Evolutionary conservation across 2,329 filamentous ascomycete species (phyloP).

Genomic region (Trichoderma cornu-damae): DNA sequence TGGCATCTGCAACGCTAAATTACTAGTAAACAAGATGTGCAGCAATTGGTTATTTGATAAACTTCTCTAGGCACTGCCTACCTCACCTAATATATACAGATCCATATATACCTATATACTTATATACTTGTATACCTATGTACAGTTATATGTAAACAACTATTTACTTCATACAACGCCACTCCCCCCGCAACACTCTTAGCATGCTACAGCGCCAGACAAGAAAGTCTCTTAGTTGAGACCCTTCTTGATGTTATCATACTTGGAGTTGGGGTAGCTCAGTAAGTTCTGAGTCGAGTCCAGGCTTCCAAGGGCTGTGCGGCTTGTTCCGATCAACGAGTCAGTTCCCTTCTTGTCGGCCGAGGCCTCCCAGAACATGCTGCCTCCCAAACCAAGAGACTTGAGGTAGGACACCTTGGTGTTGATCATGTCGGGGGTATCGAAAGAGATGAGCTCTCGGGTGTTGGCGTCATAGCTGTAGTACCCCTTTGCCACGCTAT

Average conservation of each 20-base stretch:
- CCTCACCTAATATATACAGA: too few relatives aligned
- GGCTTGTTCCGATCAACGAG: constrained; percentile 53
- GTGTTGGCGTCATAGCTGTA: constrained; percentile 63
- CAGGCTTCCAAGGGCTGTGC: constrained; percentile 39
- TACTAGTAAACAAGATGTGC: too few relatives aligned
- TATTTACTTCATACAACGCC: neutral
- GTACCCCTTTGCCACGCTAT: constrained; percentile 54
- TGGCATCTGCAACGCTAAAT: too few relatives aligned
- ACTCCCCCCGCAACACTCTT: neutral
- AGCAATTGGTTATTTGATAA: neutral
- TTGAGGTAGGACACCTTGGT: constrained; percentile 63
- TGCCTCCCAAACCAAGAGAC: constrained; percentile 60
- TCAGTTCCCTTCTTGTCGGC: constrained; percentile 56
- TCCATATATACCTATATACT: neutral
- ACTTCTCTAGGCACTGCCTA: neutral
- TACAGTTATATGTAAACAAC: constrained; percentile 5
- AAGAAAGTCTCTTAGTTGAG: constrained; percentile 21
- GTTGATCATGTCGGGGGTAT: constrained; percentile 55
- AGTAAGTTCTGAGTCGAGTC: constrained; percentile 47
- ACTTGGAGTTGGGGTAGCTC: constrained; percentile 49
- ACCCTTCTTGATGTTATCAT: constrained; percentile 46
- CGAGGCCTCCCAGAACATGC: constrained; percentile 83
- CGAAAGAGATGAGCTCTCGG: constrained; percentile 66
- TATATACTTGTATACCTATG: constrained; percentile 2
- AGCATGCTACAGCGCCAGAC: neutral